Conservation (phyloP, 108 stramenopile species). For the Skeletonema grethae region DNA sequence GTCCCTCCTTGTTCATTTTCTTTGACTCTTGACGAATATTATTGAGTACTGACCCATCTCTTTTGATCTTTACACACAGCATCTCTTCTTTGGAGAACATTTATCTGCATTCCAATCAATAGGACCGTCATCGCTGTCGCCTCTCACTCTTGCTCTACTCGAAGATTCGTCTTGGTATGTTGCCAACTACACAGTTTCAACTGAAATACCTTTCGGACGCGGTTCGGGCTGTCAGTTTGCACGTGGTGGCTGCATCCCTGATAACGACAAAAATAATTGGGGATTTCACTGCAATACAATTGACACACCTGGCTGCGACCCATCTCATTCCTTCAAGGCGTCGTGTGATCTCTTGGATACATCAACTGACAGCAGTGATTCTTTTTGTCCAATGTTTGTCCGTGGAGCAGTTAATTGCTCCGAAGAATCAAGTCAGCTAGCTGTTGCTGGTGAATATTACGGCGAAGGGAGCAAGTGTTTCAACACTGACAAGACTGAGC, state of each 20-base stretch:
- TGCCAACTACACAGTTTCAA: conserved; percentile 43
- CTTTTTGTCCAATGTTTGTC: conserved; percentile 36
- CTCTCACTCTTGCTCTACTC: conserved; percentile 49
- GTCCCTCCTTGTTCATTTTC: not conserved
- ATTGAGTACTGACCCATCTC: not conserved
- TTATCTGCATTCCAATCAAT: conserved; percentile 26
- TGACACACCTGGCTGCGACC: conserved; percentile 37
- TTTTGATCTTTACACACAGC: conserved; percentile 20
- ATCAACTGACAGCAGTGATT: not conserved
- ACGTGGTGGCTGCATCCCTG: conserved; percentile 19
- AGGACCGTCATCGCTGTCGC: conserved; percentile 24
- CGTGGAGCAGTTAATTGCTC: conserved; percentile 34
- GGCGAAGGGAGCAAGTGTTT: conserved; percentile 47
- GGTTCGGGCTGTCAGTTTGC: conserved; percentile 54
- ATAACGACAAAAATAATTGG: not conserved
- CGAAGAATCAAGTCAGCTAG: conserved; percentile 7
- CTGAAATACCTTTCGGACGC: conserved; percentile 41
- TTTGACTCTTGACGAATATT: not conserved
- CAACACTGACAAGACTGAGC: conserved; percentile 28
- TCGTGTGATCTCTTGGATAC: conserved; percentile 34
- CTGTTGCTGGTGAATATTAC: conserved; percentile 27
- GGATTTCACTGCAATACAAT: conserved; percentile 40
- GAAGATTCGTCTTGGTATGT: conserved; percentile 58
- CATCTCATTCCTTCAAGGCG: conserved; percentile 41
- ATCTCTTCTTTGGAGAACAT: conserved; percentile 44